Base-by-base conservation (phyloP, 1,284 basidiomycete species). In the Mycosarcoma mackinlayi region DNA sequence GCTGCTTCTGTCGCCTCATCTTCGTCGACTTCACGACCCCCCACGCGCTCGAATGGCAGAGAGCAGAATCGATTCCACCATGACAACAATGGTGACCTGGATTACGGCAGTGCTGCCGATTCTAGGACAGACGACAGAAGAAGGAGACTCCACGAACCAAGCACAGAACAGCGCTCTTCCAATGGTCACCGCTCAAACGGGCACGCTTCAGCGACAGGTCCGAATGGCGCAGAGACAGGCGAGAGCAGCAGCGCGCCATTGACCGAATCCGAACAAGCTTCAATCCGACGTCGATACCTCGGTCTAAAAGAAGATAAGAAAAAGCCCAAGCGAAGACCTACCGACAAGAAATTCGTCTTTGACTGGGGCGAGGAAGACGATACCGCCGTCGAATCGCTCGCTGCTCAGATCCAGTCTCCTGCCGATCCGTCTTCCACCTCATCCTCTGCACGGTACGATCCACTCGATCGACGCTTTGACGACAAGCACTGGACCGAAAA, bases 401-500 rank as follows among this genome's bases (percentile, higher is more conserved):
- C 57, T 6, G 38, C 42, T 9, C 66, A 69, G 21, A 28, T 58
- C 13, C 55, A 51, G 19, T n/a, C 46, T n/a, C 8, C 30, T 8
- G 9, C 35, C 19, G 45, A 35, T 28, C 1, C 31, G 13, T 19
- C 19, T 16, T 31, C 37, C 13, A n/a, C 31, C 24, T 49, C 48
- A 13, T 14, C 49, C 30, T 16, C 50, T 5, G 5, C 50, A 9
- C 33, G 44, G 44, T 40, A 52, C 23, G 53, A 63, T 18, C 44
- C 57, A 11, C 46, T 69, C n/a, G 51, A 58, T 39, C 47, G 45
- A 30, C 59, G 66, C 28, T 91, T 85, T 86, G 88, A 60, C 89
- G 92, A 30, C 85, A 92, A 68, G 68, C 96, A 98, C 85, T 98
- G 96, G 96, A 91, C 91, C 2, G 93, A 97, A n/a, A 99, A 99